These are phyloP conservation scores for Phialophora macrospora DNA, from an alignment of 2,329 filamentous ascomycete species.

Conservation along the genomic window DNA sequence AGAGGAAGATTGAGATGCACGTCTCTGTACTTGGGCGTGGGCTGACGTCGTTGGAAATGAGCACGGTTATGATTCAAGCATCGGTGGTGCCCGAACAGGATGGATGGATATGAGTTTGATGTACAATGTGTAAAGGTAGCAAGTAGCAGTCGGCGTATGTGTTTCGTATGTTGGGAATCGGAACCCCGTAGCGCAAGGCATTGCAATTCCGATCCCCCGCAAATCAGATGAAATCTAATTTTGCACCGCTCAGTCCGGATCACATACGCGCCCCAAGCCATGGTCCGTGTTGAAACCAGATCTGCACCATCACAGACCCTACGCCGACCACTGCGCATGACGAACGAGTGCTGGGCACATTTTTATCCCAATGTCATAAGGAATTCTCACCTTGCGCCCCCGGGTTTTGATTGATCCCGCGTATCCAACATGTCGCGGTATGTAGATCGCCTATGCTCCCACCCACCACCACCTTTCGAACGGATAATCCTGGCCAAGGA, in stretches of 20 bases:
- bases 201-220: neutral
- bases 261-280: too few species aligned
- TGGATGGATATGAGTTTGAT: neutral
- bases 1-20: neutral
- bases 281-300: too few species aligned
- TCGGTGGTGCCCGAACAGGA: neutral
- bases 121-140: constrained; percentile 7
- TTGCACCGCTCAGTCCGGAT: neutral
- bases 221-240: neutral
- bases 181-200: neutral
- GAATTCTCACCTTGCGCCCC: neutral
- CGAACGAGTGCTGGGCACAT: neutral
- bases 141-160: neutral
- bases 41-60: neutral
- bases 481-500: neutral
- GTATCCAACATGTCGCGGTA: neutral
- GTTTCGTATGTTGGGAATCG: neutral
- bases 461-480: neutral
- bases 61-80: neutral
- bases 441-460: neutral
- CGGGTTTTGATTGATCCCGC: neutral
- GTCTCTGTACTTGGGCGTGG: neutral
- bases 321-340: too few species aligned
- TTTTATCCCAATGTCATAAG: too few species aligned
- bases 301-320: too few species aligned